These are phyloP conservation scores for Chaetomiaceae sp. DNA, from an alignment of 2,329 filamentous ascomycete species.

Conservation along the genomic window DNA sequence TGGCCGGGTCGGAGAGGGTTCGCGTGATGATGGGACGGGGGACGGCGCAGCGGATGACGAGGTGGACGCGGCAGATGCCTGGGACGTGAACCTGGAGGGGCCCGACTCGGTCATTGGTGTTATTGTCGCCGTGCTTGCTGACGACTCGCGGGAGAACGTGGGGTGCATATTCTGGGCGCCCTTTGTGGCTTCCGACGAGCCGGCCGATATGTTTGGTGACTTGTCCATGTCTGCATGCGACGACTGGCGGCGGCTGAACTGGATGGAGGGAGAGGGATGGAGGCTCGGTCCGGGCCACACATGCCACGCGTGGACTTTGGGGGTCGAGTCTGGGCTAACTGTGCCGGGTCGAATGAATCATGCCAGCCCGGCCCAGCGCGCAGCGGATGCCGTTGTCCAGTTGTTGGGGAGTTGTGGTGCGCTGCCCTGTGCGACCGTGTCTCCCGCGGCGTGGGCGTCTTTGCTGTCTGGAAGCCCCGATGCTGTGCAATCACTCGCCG, in stretches of 20 bases:
- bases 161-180: slow-evolving; percentile 18
- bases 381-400: slow-evolving; percentile 11
- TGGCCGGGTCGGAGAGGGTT: slow-evolving; percentile 45
- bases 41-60: slow-evolving; percentile 30
- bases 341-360: slow-evolving; percentile 20
- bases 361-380: slow-evolving; percentile 16
- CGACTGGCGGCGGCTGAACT: slow-evolving; percentile 8
- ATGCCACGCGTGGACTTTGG: slow-evolving; percentile 27
- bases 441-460: slow-evolving; percentile 2
- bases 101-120: slow-evolving; percentile 26
- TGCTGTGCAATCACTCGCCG: too few species aligned
- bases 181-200: slow-evolving; percentile 22
- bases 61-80: slow-evolving; percentile 25
- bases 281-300: slow-evolving; percentile 24
- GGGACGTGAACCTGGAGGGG: slow-evolving; percentile 24
- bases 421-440: slow-evolving; percentile 1
- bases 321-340: slow-evolving; percentile 14
- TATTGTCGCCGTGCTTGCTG: slow-evolving; percentile 26
- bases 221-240: slow-evolving; percentile 35
- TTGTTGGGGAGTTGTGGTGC: not conserved
- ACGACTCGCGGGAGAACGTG: slow-evolving; percentile 29
- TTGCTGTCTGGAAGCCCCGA: too few species aligned
- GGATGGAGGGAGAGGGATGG: slow-evolving; percentile 25
- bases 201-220: slow-evolving; percentile 31
- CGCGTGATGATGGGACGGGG: slow-evolving; percentile 38